Evolutionary conservation across 2,329 filamentous ascomycete species (phyloP).

Genomic region (Byssochlamys sp.): DNA sequence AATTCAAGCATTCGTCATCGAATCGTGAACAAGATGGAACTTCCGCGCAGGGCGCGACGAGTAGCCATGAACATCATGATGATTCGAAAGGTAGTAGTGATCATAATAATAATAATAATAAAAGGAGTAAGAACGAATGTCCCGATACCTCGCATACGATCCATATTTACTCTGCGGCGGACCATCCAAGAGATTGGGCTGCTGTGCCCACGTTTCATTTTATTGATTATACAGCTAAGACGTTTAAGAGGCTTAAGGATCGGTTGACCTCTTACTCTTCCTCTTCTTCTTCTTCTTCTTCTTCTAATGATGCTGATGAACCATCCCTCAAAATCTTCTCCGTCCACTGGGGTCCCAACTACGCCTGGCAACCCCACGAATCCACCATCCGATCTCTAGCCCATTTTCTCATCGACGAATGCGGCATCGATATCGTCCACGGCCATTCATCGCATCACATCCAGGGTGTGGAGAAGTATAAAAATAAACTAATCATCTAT

Average conservation of each 20-base stretch:
- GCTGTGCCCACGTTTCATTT: constrained; percentile 25
- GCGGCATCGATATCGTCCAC: constrained; percentile 33
- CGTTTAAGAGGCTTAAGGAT: constrained; percentile 14
- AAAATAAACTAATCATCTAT: constrained; percentile 29
- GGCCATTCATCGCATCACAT: constrained; percentile 35
- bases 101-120: not conserved
- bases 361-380: constrained; percentile 24
- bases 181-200: constrained; percentile 28
- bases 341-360: constrained; percentile 35
- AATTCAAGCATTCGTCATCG: not conserved
- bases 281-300: not conserved
- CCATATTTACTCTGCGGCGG: constrained; percentile 28
- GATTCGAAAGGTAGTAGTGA: too few species aligned
- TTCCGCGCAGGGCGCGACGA: not conserved
- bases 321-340: constrained; percentile 28
- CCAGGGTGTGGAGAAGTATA: constrained; percentile 32
- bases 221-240: constrained; percentile 23
- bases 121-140: not conserved
- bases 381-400: constrained; percentile 23
- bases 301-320: not conserved
- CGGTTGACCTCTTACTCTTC: constrained; percentile 7
- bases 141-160: constrained; percentile 9
- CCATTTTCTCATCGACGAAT: constrained; percentile 33
- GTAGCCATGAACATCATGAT: not conserved
- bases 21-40: not conserved